These are phyloP conservation scores for Dipteronia sinensis DNA, from an alignment of 345 rosid species.

Conservation along the genomic window DNA sequence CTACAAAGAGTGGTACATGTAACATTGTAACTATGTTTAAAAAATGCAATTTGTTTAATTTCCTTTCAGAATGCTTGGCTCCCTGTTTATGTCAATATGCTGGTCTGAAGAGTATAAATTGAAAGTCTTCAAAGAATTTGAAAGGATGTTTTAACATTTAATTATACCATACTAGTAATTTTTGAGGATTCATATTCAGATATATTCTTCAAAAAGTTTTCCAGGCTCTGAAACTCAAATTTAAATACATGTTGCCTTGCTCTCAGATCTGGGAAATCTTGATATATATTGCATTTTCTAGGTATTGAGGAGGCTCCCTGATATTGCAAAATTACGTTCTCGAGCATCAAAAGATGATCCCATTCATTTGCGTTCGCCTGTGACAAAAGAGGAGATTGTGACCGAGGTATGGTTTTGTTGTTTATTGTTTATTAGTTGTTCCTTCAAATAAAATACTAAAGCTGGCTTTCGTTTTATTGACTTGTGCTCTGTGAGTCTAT, in stretches of 20 bases:
- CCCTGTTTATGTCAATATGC: neutral
- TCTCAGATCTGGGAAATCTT: conserved; percentile 2
- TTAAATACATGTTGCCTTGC: conserved; percentile 2
- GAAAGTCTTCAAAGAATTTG: neutral
- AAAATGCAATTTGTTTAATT: neutral
- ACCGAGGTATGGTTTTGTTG: conserved; percentile 55
- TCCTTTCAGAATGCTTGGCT: neutral
- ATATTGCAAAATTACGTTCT: conserved; percentile 60
- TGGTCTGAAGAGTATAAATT: neutral
- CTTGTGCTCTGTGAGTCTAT: neutral
- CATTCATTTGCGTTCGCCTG: conserved; percentile 62
- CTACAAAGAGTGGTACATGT: neutral
- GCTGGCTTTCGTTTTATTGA: neutral
- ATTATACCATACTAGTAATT: conserved; percentile 1
- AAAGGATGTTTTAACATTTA: neutral
- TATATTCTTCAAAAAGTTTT: conserved; percentile 4
- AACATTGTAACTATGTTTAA: neutral
- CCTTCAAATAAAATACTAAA: neutral
- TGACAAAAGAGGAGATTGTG: conserved; percentile 71
- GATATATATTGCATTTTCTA: conserved; percentile 25
- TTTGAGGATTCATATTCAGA: neutral
- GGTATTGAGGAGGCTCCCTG: conserved; percentile 63
- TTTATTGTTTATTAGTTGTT: neutral
- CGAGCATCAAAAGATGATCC: conserved; percentile 79
- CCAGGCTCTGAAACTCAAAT: conserved; percentile 5